phyloP scores from a whole-genome alignment of 352 stramenopile genomes.

The Phytophthora ramorum region DNA sequence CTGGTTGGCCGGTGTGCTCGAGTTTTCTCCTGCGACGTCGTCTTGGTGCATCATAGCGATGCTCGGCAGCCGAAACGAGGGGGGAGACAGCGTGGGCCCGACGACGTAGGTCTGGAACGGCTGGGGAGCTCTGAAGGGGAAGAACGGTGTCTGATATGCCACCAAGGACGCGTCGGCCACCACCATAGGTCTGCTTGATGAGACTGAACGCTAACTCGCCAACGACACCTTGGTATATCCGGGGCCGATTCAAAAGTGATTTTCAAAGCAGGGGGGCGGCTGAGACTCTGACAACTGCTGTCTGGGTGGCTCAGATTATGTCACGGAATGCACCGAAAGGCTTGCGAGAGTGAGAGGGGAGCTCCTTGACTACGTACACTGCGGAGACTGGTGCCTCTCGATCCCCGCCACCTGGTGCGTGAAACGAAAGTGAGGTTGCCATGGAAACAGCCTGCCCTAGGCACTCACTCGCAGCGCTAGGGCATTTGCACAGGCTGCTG shows the following conservation, averaged over 20 bases:
- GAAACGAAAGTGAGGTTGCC: slow-evolving; percentile 14
- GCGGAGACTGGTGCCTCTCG: slow-evolving; percentile 5
- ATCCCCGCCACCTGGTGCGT: slow-evolving; percentile 13
- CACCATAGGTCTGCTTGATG: slow-evolving; percentile 21
- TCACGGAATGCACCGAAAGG: slow-evolving; percentile 45
- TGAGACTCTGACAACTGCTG: slow-evolving; percentile 32
- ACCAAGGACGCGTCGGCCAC: slow-evolving; percentile 28
- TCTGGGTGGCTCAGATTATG: slow-evolving; percentile 44
- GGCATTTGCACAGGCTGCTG: slow-evolving; percentile 7
- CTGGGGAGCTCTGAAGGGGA: slow-evolving; percentile 19
- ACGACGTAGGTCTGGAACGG: slow-evolving; percentile 17
- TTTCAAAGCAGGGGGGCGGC: slow-evolving; percentile 15
- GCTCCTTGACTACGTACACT: slow-evolving; percentile 7
- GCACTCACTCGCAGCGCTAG: slow-evolving; percentile 19
- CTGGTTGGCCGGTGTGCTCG: slow-evolving; percentile 10
- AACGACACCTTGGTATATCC: slow-evolving; percentile 8
- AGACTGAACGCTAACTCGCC: not conserved
- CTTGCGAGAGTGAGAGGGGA: slow-evolving; percentile 22
- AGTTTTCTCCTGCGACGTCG: slow-evolving; percentile 19
- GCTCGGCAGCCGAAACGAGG: slow-evolving; percentile 21
- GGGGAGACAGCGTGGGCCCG: slow-evolving; percentile 4
- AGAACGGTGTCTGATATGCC: slow-evolving; percentile 23
- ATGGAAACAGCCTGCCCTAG: slow-evolving; percentile 26
- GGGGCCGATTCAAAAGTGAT: slow-evolving; percentile 36
- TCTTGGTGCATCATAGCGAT: slow-evolving; percentile 32